phyloP scores from a whole-genome alignment of 129 eudicot genomes.

The Solidago caesia region DNA sequence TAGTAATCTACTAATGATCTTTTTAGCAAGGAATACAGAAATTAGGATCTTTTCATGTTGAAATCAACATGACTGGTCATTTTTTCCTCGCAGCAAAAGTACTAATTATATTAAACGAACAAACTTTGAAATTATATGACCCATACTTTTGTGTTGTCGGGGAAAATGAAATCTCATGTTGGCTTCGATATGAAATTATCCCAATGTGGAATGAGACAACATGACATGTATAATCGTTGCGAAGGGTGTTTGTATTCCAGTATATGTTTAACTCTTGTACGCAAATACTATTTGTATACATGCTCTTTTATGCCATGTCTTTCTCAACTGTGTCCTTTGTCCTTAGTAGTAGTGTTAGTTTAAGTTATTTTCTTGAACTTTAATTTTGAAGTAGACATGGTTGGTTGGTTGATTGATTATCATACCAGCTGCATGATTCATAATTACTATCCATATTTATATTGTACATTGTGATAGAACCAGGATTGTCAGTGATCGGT shows the following conservation, averaged over 20 bases:
- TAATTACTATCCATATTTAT: neutral
- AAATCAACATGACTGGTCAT: too few relatives aligned
- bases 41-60: too few relatives aligned
- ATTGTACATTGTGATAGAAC: conserved; percentile 12
- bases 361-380: conserved; percentile 10
- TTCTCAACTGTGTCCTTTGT: conserved; percentile 15
- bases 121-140: too few relatives aligned
- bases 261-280: neutral
- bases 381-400: conserved; percentile 17
- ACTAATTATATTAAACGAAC: too few relatives aligned
- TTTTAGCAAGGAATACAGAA: too few relatives aligned
- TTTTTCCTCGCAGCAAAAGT: too few relatives aligned
- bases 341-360: neutral
- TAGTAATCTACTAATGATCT: too few relatives aligned
- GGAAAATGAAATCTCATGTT: too few relatives aligned
- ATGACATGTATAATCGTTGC: neutral
- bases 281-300: neutral
- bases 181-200: too few relatives aligned
- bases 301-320: neutral
- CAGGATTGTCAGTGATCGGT: too few relatives aligned
- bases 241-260: neutral
- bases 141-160: too few relatives aligned
- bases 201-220: neutral
- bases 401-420: conserved; percentile 30
- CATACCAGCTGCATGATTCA: conserved; percentile 26